phyloP scores from a whole-genome alignment of 257 asterid species.

The Solanum medicagineum region DNA sequence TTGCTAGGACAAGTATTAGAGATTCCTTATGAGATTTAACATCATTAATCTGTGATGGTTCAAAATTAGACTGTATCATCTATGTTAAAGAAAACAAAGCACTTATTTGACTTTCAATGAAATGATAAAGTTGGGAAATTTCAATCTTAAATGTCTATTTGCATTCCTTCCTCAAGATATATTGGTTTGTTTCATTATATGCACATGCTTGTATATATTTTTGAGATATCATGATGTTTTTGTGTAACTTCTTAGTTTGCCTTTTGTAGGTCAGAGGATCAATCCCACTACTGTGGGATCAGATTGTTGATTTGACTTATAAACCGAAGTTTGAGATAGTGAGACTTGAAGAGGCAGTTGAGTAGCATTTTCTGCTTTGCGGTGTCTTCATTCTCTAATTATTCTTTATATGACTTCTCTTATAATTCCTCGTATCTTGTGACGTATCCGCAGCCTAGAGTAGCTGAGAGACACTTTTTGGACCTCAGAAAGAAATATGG shows the following conservation, averaged over 20 bases:
- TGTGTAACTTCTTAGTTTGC: neutral
- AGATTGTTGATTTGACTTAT: conserved; percentile 87
- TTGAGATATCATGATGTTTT: neutral
- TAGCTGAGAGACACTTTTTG: conserved; percentile 71
- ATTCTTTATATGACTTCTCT: neutral
- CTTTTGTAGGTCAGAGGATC: conserved; percentile 79
- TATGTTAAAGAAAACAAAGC: neutral
- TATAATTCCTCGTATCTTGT: conserved; percentile 5
- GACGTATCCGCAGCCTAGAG: conserved; percentile 44
- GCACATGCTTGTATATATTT: neutral
- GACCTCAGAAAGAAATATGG: conserved; percentile 83
- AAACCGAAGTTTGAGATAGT: conserved; percentile 69
- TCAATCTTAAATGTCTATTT: neutral
- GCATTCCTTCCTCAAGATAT: neutral
- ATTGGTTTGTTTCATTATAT: neutral
- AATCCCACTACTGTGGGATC: conserved; percentile 91
- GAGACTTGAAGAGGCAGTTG: conserved; percentile 53
- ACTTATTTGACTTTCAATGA: neutral
- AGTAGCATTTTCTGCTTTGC: conserved; percentile 22
- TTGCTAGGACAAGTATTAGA: neutral
- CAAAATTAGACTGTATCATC: neutral
- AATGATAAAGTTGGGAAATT: neutral
- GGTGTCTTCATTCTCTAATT: neutral
- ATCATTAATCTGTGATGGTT: neutral
- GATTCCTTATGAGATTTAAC: neutral